A percentile compares a stretch with the other conserved stretches of the same genome.
These are phyloP conservation scores for Cadophora luteo-olivacea DNA, from an alignment of 2,329 filamentous ascomycete species.

Conservation along the genomic window DNA sequence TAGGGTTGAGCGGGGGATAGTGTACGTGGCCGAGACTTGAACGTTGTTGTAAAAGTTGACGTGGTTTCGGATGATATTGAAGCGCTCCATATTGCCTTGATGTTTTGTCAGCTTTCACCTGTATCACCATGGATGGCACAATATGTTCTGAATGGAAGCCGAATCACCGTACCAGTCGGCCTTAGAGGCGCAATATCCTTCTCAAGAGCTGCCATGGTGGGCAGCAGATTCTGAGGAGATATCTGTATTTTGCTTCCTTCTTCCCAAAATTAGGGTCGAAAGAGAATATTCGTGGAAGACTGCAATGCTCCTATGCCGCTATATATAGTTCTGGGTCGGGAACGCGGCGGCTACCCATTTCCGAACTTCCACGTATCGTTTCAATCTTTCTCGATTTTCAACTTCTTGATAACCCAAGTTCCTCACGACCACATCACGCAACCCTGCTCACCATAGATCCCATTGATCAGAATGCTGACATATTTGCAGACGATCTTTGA, in stretches of 20 bases:
- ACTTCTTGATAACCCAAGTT: too few relatives aligned
- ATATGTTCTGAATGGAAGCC: too few relatives aligned
- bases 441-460: not conserved
- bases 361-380: not conserved
- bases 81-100: constrained; percentile 34
- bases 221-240: not conserved
- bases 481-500: not conserved
- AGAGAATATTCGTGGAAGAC: constrained; percentile 17
- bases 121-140: too few relatives aligned
- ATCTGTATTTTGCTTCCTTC: not conserved
- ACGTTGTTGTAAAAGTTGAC: constrained; percentile 38
- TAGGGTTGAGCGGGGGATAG: constrained; percentile 24
- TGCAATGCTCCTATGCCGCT: not conserved
- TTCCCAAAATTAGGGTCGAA: not conserved
- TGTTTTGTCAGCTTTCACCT: not conserved
- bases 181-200: constrained; percentile 9
- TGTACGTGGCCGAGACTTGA: constrained; percentile 33
- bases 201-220: not conserved
- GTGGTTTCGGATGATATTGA: constrained; percentile 32
- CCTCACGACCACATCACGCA: not conserved
- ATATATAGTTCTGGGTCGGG: not conserved
- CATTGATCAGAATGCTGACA: not conserved
- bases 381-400: not conserved
- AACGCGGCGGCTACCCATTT: not conserved
- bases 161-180: constrained; percentile 24